Percentiles rank a stretch among this genome's conserved stretches.
Conservation (phyloP, 1,284 basidiomycete genomes). For the Rhodotorula sp. region DNA sequence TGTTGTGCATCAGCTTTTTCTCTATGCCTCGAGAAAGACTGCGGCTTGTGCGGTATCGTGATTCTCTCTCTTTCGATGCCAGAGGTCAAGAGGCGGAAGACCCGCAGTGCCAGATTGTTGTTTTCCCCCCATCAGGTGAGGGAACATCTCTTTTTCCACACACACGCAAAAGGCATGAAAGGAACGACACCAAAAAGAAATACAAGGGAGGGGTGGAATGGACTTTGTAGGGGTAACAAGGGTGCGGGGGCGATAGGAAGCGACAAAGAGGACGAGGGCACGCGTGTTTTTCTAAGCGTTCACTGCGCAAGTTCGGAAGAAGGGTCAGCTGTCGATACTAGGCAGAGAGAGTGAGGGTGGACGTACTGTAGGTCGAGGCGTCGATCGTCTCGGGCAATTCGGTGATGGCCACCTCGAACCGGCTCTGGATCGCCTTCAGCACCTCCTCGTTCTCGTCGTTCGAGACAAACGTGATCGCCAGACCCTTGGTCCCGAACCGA, state of each 20-base stretch:
- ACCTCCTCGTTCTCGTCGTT: conserved; percentile 90
- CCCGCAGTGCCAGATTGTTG: no score
- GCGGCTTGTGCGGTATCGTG: no score
- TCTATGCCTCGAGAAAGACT: neutral
- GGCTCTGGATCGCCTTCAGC: conserved; percentile 81
- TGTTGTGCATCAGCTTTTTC: neutral
- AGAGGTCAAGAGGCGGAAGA: no score
- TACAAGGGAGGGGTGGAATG: neutral
- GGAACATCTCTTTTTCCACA: neutral
- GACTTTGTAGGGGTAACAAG: neutral
- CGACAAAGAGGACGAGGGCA: neutral
- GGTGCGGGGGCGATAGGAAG: neutral
- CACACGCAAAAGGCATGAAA: neutral
- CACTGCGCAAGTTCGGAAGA: neutral
- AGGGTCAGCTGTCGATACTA: neutral
- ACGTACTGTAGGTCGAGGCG: conserved; percentile 55
- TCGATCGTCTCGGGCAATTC: conserved; percentile 91
- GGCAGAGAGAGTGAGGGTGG: no score
- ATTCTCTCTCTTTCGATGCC: no score
- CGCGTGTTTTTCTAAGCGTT: neutral
- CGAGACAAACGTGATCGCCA: conserved; percentile 96
- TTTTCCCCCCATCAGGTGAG: no score
- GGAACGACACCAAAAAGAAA: neutral
- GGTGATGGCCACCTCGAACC: conserved; percentile 90
- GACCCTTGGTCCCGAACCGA: conserved; percentile 98